These are phyloP conservation scores for Rauvolfia tetraphylla DNA, from an alignment of 257 asterid species.

Conservation along the genomic window DNA sequence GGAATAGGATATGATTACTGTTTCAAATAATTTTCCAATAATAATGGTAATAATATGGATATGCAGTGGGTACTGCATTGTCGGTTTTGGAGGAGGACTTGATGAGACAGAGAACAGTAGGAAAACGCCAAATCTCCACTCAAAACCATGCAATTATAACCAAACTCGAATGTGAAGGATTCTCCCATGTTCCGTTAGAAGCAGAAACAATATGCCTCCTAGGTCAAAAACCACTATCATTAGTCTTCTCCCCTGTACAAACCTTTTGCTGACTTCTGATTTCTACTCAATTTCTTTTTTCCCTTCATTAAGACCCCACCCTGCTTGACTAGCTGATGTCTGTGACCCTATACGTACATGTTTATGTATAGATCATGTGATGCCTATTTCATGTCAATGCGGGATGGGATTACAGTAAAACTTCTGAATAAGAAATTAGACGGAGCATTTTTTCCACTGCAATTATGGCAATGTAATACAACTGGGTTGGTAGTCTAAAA, in stretches of 20 bases:
- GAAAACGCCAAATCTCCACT: slow-evolving; percentile 42
- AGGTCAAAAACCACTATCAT: slow-evolving; percentile 17
- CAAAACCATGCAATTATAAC: slow-evolving; percentile 32
- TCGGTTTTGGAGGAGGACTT: slow-evolving; percentile 18
- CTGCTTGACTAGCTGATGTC: not conserved
- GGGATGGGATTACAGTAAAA: too few relatives aligned
- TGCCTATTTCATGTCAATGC: too few relatives aligned
- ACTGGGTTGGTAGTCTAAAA: slow-evolving; percentile 22
- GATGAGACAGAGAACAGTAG: slow-evolving; percentile 12
- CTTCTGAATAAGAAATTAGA: too few relatives aligned
- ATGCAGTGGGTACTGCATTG: slow-evolving; percentile 22
- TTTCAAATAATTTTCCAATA: slow-evolving; percentile 13
- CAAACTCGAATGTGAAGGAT: slow-evolving; percentile 4
- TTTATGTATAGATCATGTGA: too few relatives aligned
- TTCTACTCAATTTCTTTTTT: not conserved
- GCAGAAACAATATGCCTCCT: not conserved
- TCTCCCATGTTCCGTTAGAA: slow-evolving; percentile 7
- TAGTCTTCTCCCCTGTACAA: slow-evolving; percentile 3
- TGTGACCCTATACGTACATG: too few relatives aligned
- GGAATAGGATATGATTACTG: not conserved
- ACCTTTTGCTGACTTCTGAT: not conserved
- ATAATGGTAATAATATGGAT: slow-evolving; percentile 15
- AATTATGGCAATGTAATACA: not conserved
- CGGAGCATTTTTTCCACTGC: not conserved
- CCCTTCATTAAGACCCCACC: not conserved